Evolutionary conservation across 257 asterid genomes (phyloP).

Genomic region (Apocynum venetum): DNA sequence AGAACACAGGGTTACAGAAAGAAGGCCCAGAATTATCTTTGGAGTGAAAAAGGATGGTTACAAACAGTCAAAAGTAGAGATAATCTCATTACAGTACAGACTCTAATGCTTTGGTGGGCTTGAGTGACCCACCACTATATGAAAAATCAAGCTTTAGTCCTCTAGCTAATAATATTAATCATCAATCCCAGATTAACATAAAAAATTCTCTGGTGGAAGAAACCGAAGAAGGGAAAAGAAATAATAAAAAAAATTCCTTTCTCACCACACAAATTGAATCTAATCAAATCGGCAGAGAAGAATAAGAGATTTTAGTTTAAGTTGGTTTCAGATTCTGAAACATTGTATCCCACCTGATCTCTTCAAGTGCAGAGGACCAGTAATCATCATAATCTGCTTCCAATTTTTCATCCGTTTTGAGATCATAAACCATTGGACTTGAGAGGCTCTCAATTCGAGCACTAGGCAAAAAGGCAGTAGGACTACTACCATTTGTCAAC

Average conservation of each 20-base stretch:
- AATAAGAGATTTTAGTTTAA: slow-evolving; percentile 16
- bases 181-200: neutral
- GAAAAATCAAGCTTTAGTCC: neutral
- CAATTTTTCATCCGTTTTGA: slow-evolving; percentile 13
- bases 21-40: neutral
- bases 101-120: slow-evolving; percentile 10
- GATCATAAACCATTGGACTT: slow-evolving; percentile 32
- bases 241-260: slow-evolving; percentile 21
- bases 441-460: slow-evolving; percentile 43
- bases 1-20: neutral
- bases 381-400: slow-evolving; percentile 30
- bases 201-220: slow-evolving; percentile 35
- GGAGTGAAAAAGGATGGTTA: neutral
- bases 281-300: neutral
- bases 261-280: slow-evolving; percentile 35
- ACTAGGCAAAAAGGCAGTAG: slow-evolving; percentile 18
- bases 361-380: slow-evolving; percentile 47
- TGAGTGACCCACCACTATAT: slow-evolving; percentile 12
- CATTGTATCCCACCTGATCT: slow-evolving; percentile 79
- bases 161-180: neutral
- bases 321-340: slow-evolving; percentile 74
- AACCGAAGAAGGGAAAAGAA: slow-evolving; percentile 11
- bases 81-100: slow-evolving; percentile 19
- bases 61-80: slow-evolving; percentile 11
- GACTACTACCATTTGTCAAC: slow-evolving; percentile 17